Percentiles rank a stretch among this genome's conserved stretches.
Evolutionary conservation across 805 yeast genomes (phyloP).

Genomic region (Schizosaccharomyces octosporus): DNA sequence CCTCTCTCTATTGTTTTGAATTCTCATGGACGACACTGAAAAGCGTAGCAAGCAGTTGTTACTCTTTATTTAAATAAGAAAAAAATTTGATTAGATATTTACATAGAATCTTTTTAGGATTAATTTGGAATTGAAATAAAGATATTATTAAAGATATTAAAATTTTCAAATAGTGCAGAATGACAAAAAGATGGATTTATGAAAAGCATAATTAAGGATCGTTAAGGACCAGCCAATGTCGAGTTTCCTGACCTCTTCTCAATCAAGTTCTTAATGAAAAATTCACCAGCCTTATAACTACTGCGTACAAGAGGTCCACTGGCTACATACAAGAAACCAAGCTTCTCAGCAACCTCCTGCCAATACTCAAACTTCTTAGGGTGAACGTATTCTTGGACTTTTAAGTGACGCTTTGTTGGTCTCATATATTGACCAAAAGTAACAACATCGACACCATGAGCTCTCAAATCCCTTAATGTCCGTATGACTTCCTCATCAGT

Average conservation of each 20-base stretch:
- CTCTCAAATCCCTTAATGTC: slow-evolving; percentile 54
- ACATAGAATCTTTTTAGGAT: too few species aligned
- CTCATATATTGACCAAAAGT: slow-evolving; percentile 98
- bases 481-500: slow-evolving; percentile 67
- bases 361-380: slow-evolving; percentile 90
- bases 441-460: slow-evolving; percentile 65
- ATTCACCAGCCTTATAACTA: slow-evolving; percentile 94
- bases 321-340: slow-evolving; percentile 91
- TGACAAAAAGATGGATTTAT: too few species aligned
- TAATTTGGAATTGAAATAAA: too few species aligned
- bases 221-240: neutral
- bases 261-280: slow-evolving; percentile 80
- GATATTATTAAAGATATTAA: too few species aligned
- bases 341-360: slow-evolving; percentile 58
- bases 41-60: too few species aligned
- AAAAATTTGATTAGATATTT: too few species aligned
- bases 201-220: neutral
- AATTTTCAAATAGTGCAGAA: too few species aligned
- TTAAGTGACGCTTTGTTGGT: slow-evolving; percentile 95
- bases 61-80: too few species aligned
- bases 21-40: neutral
- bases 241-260: slow-evolving; percentile 30
- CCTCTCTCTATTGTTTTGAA: neutral
- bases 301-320: slow-evolving; percentile 93
- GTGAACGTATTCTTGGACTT: slow-evolving; percentile 79